Evolutionary conservation across 768 basidiomycete genomes (phyloP), one percentile per base, ranked within the genome.

Genomic region (Pulveroboletus sp.): DNA sequence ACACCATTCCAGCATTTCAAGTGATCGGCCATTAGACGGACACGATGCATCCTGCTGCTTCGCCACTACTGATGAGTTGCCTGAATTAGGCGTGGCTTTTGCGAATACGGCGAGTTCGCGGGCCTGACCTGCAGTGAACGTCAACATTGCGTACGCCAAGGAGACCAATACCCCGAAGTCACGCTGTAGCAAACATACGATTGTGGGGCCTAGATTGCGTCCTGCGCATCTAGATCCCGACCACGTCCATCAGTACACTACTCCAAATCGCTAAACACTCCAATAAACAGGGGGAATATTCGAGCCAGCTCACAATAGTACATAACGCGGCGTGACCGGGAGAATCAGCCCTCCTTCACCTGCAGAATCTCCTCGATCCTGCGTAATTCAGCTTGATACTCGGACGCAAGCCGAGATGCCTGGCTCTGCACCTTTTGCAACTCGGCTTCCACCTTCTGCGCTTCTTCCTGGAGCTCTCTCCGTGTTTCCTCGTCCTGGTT

Each of bases 401-500:
- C 66, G 7, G 66, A 68, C 16, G 61, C 66, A 32, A 68, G 60
- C n/a, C 53, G 56, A 10, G 63, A 51, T 20, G 66, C 52, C 26
- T 68, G 68, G 37, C 53, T 68, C 38, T 66, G 65, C 29, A 51
- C 61, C 53, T 61, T 59, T 30, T 54, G 43, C 32, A 68, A 47
- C 45, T 68, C 65, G 13, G 56, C 58, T 32, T 68, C 63, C 14
- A 68, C 67, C 54, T 64, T 70, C 43, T 34, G 40, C 43, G 50
- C 45, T 51, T 76, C 78, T n/a, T 68, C 59, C 50, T 73, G 69
- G 1, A 80, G 62, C 46, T 79, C 78, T 42, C 59, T 60, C n/a
- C 65, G 67, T 2, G 74, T 74, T 51, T 76, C 77, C 54, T 76
- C 75, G 52, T 79, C 77, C 51, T 71, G 71, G 38, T 47, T 55